Evolutionary conservation across 73 alveolate genomes (phyloP), one percentile per base, ranked within the genome.

Genomic region (Paramecium caudatum): DNA sequence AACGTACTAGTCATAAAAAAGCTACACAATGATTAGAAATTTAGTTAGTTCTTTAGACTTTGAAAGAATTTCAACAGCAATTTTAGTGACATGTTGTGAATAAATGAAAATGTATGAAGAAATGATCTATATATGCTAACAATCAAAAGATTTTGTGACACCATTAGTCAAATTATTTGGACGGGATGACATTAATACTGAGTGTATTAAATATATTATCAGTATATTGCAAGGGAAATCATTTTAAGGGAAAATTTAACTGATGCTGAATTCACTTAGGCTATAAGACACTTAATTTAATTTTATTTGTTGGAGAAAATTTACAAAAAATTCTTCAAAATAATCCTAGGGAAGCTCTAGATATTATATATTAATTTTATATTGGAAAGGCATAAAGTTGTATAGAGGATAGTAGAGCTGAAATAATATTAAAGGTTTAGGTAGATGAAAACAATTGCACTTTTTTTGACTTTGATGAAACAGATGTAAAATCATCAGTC

Each of bases 91-190:
- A 39, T 30, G 55, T 39, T 74, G 88, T 45, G 88, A 74, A 12
- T 16, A 74, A 43, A 39, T 45, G 47, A 36, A 74, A 41, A 41
- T 39, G 68, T 30, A 74, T 41, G 55, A 74, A 41, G 88, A 74
- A 5, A 41, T 74, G 68, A 74, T 37, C 2, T 74, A 74, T 74
- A 68, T 74, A 17, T 74, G 88, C 32, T 5, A 15, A 41, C 30
- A 9, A 25, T 27, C 43, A 7, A 3, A 45, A 39, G 88, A 74
- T 21, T 74, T 41, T 21, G 39, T 74, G 23, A 74, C 88, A 19
- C 88, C 88, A 6, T 30, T 74, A 19, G 88, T 21, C 8, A 74
- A 74, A 74, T 74, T 74, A 16, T 74, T 74, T 19, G 88, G 88
- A 39, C 33, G 88, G 19, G 23, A 74, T 19, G 21, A 41, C 1